Evolutionary conservation across 306 rosid genomes (phyloP).

Genomic region (Glycine tomentella): DNA sequence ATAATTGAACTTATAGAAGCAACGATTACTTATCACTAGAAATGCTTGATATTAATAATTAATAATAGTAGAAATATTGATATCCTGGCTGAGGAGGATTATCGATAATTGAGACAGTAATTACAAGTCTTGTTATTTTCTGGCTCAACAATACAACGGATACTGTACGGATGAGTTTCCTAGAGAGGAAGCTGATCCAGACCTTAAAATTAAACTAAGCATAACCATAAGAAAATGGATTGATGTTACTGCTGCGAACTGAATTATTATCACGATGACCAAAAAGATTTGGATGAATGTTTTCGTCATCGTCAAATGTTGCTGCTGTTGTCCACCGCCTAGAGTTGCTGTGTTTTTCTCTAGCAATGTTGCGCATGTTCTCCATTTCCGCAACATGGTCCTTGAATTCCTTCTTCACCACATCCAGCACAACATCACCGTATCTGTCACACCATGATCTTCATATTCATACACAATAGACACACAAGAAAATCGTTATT

Average conservation of each 20-base stretch:
- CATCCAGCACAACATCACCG: constrained; percentile 77
- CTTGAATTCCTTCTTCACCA: constrained; percentile 88
- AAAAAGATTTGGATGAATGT: constrained; percentile 82
- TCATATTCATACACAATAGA: neutral
- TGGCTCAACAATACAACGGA: neutral
- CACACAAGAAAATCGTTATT: neutral
- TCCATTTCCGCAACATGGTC: constrained; percentile 84
- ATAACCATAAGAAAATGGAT: constrained; percentile 59
- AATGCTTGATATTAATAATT: neutral
- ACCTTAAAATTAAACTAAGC: constrained; percentile 38
- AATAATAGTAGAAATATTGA: neutral
- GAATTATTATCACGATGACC: constrained; percentile 40
- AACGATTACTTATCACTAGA: neutral
- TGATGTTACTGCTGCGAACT: constrained; percentile 51
- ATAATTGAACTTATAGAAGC: neutral
- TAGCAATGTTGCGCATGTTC: constrained; percentile 59
- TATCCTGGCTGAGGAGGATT: neutral
- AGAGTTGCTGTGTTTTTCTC: constrained; percentile 66
- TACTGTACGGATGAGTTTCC: constrained; percentile 8
- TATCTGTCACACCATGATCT: constrained; percentile 84
- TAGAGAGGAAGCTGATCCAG: constrained; percentile 54
- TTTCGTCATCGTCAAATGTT: constrained; percentile 76
- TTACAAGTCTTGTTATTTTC: constrained; percentile 22
- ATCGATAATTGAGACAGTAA: constrained; percentile 24
- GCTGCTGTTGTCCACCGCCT: constrained; percentile 75